Conservation (phyloP, 495 filamentous ascomycete genomes). For the Sphaerosporella brunnea region DNA sequence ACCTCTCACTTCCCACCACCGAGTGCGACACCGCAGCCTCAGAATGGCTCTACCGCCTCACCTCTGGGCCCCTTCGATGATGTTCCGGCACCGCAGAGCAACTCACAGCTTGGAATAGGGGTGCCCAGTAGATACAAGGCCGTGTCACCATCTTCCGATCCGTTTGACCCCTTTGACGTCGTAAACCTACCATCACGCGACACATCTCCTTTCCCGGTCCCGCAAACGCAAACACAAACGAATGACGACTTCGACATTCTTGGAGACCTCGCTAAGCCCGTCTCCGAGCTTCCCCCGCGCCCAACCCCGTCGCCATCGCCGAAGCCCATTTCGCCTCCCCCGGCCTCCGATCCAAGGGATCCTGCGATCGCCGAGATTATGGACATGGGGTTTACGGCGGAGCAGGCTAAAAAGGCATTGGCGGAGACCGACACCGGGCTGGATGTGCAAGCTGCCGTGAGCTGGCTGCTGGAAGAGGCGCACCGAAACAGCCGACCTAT, state of each 20-base stretch:
- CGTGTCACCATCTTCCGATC: constrained; percentile 24
- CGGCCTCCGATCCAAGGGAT: constrained; percentile 43
- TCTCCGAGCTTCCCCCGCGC: constrained; percentile 48
- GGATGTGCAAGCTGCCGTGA: constrained; percentile 73
- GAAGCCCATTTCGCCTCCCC: constrained; percentile 13
- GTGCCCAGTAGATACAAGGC: too few species aligned
- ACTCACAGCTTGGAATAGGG: background rate
- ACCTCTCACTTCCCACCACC: constrained; percentile 43
- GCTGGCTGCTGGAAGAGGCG: constrained; percentile 78
- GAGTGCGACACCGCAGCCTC: constrained; percentile 10
- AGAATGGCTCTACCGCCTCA: too few species aligned
- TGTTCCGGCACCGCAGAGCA: constrained; percentile 3
- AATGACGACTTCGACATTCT: constrained; percentile 66
- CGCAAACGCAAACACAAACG: constrained; percentile 25
- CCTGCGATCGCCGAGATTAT: constrained; percentile 74
- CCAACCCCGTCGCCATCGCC: constrained; percentile 28
- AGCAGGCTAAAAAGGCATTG: constrained; percentile 61
- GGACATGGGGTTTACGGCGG: constrained; percentile 82
- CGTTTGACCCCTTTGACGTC: constrained; percentile 84
- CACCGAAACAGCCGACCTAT: constrained; percentile 49
- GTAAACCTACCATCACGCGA: constrained; percentile 36
- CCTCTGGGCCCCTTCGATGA: too few species aligned
- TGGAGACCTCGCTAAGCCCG: constrained; percentile 68
- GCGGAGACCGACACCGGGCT: constrained; percentile 58
- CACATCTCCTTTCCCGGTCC: constrained; percentile 26